Evolutionary conservation across 192 early-diverging fungal species (phyloP).

Genomic region (Linnemannia elongata): DNA sequence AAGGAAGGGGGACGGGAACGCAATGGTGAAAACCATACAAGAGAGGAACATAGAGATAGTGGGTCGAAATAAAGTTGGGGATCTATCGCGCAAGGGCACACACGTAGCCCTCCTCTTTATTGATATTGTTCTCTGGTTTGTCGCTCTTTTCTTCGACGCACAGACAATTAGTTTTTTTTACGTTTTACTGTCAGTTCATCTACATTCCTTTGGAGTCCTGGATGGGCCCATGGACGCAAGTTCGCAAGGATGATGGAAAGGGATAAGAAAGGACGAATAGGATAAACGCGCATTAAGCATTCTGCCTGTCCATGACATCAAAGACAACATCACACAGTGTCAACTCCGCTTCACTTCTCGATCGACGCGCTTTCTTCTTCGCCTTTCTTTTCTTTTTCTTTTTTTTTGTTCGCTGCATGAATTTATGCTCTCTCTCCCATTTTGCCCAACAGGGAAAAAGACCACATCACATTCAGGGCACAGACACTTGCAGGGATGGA

Average conservation of each 20-base stretch:
- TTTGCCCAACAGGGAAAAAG: background rate
- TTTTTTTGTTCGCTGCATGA: background rate
- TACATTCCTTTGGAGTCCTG: background rate
- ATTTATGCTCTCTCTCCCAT: background rate
- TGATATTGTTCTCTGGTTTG: background rate
- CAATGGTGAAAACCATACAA: background rate
- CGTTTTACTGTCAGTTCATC: background rate
- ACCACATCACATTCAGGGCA: background rate
- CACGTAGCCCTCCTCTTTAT: background rate
- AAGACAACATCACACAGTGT: background rate
- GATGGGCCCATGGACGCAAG: background rate
- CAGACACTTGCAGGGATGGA: background rate
- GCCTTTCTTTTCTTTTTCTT: background rate
- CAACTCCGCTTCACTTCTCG: background rate
- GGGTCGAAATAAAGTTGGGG: background rate
- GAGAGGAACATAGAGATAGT: background rate
- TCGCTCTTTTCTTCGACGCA: background rate
- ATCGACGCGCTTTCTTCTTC: background rate
- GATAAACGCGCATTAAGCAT: background rate
- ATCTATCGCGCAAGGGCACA: background rate
- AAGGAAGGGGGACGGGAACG: background rate
- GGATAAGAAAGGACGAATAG: background rate
- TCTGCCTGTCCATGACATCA: background rate
- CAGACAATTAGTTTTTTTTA: background rate
- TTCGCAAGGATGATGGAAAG: background rate